Conservation (phyloP, 805 yeast genomes). For the Deakozyma indianensis region DNA sequence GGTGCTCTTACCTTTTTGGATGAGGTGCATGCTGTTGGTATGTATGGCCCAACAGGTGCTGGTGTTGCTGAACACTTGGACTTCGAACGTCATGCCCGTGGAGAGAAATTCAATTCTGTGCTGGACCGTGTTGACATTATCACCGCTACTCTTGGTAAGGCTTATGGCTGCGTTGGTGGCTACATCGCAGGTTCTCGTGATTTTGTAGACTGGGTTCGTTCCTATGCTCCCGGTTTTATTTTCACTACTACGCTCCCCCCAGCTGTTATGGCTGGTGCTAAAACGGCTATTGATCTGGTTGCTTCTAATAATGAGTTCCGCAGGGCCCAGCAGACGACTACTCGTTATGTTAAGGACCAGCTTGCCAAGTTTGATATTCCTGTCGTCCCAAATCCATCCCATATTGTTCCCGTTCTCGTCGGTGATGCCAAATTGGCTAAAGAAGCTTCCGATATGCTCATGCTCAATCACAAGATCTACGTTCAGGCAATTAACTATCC, state of each 20-base stretch:
- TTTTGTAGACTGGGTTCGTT: conserved; percentile 89
- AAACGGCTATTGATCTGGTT: conserved; percentile 75
- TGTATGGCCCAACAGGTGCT: conserved; percentile 99
- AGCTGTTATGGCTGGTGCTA: conserved; percentile 91
- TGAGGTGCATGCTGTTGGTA: conserved; percentile 98
- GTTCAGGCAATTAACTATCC: conserved; percentile 99
- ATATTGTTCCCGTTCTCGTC: conserved; percentile 86
- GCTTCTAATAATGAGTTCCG: conserved; percentile 66
- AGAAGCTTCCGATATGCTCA: conserved; percentile 74
- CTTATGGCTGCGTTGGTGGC: conserved; percentile 96
- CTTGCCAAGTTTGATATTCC: conserved; percentile 70
- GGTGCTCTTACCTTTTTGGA: conserved; percentile 95
- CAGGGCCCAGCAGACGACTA: conserved; percentile 69
- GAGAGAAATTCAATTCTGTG: conserved; percentile 40
- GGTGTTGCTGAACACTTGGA: conserved; percentile 97
- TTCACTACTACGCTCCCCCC: conserved; percentile 97
- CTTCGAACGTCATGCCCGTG: conserved; percentile 59
- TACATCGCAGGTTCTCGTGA: conserved; percentile 80
- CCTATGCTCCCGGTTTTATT: conserved; percentile 93
- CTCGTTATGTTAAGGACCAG: conserved; percentile 67
- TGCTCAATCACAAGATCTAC: conserved; percentile 73
- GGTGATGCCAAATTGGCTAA: conserved; percentile 93
- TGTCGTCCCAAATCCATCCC: conserved; percentile 94
- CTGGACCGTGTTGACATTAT: conserved; percentile 89
- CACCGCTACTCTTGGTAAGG: conserved; percentile 95